Percentiles rank a stretch among this genome's conserved stretches.
phyloP scores from a whole-genome alignment of 2,329 filamentous ascomycete species.

The Zarea fungicola region DNA sequence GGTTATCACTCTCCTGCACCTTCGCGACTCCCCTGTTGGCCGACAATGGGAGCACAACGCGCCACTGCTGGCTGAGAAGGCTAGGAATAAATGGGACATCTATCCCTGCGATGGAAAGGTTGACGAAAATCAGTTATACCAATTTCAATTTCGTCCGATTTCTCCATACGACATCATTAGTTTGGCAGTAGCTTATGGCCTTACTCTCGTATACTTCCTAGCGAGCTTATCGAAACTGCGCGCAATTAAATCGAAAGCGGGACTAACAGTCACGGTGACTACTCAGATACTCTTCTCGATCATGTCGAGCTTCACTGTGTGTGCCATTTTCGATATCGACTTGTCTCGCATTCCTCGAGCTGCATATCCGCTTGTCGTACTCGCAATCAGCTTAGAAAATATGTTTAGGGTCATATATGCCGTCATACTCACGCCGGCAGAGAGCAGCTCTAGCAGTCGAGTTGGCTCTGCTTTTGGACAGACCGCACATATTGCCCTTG shows the following conservation, averaged over 20 bases:
- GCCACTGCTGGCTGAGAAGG: conserved; percentile 43
- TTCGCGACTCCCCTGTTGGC: conserved; percentile 58
- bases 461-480: conserved; percentile 71
- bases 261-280: conserved; percentile 65
- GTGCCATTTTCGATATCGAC: conserved; percentile 69
- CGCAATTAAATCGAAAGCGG: conserved; percentile 70
- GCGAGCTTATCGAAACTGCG: conserved; percentile 62
- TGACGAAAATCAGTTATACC: conserved; percentile 58
- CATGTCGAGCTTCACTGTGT: conserved; percentile 74
- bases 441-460: conserved; percentile 61
- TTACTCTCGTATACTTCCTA: conserved; percentile 61
- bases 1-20: conserved; percentile 71
- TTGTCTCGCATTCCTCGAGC: conserved; percentile 69
- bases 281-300: conserved; percentile 67
- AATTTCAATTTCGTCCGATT: conserved; percentile 74
- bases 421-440: conserved; percentile 65
- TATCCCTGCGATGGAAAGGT: conserved; percentile 56
- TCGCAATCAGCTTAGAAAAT: conserved; percentile 73
- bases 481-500: conserved; percentile 64
- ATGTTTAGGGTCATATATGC: conserved; percentile 74
- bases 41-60: conserved; percentile 60
- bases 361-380: conserved; percentile 70
- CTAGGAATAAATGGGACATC: conserved; percentile 55
- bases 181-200: conserved; percentile 59
- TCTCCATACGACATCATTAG: conserved; percentile 60